Evolutionary conservation across 2,329 filamentous ascomycete species (phyloP), one percentile per base, ranked within the genome.

Genomic region (Xylariales sp.): DNA sequence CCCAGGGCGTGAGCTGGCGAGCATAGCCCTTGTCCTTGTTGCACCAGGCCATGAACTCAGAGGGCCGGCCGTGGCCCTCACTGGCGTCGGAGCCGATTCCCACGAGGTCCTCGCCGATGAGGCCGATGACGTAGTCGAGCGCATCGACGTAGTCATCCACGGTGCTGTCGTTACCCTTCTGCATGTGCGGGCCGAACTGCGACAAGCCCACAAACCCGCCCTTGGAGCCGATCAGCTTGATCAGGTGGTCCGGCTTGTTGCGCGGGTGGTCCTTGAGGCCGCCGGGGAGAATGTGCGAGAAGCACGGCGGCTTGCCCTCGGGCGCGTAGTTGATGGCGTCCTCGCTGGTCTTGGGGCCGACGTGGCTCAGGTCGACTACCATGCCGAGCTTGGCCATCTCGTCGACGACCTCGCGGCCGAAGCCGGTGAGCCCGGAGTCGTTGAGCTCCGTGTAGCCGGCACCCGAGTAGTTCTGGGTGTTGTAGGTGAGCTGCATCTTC

Each of bases 401-500:
- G 6, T 46, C 45, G n/a, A 49, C 44, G 4, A 49, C 43, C 31
- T 50, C 35, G 16, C 46, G 43, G 6, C 48, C 52, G 27, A 48
- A 44, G 19, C 40, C 61, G 1, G 61, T 63, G 15, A 65, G 47
- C 0, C 60, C 61, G 8, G 51, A 53, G 45, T 63, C 62, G 14
- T 53, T 50, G 4, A 57, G 38, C 44, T 65, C 33, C 14, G 61
- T 62, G 43, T 65, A 65, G 1, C 62, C 61, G 2, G 60, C 56
- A 6, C 62, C 61, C 6, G 57, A 60, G 50, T 65, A 65, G 44
- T 65, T 65, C 31, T 65, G 60, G 5, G 61, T 63, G 38, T 65
- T 66, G 52, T 64, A 65, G 2, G 62, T 66, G 31, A 66, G 51
- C 45, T 66, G 62, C 62, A 65, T 65, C 43, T 66, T 64, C 13